Evolutionary conservation across 1,139 yeast species (phyloP).

Genomic region (Taphrina deformans): DNA sequence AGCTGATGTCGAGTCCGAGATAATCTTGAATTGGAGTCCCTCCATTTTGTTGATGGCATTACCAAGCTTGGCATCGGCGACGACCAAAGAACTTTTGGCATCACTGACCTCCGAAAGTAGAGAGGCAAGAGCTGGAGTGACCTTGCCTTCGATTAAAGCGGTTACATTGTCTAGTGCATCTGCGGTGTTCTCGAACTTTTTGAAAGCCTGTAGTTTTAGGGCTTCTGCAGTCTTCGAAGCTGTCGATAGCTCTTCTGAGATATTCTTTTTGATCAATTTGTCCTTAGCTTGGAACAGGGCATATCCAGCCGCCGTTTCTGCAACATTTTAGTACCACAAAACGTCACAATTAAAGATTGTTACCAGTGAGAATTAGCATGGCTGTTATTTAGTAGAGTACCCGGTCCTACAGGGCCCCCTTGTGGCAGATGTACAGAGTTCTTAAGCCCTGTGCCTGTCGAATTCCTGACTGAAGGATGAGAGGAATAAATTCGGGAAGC

Average conservation of each 20-base stretch:
- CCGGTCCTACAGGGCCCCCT: too few relatives aligned
- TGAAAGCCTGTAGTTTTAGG: constrained; percentile 91
- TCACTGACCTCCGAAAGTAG: constrained; percentile 73
- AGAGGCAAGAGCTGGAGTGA: constrained; percentile 75
- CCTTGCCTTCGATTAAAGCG: constrained; percentile 89
- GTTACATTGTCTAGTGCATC: constrained; percentile 95
- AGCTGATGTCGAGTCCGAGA: constrained; percentile 90
- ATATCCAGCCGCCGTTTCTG: constrained; percentile 37
- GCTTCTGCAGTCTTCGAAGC: constrained; percentile 44
- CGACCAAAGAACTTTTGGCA: constrained; percentile 77
- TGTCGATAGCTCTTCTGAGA: constrained; percentile 33
- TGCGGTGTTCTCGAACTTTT: constrained; percentile 91
- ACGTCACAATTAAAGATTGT: not conserved
- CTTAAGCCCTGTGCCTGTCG: not conserved
- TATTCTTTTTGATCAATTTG: constrained; percentile 35
- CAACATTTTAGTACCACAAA: not conserved
- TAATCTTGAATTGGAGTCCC: constrained; percentile 81
- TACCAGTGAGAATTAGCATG: constrained; percentile 33
- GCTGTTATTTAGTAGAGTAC: not conserved
- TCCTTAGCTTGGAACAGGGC: constrained; percentile 38
- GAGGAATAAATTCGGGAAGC: constrained; percentile 6
- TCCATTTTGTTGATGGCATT: constrained; percentile 88
- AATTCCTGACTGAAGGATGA: not conserved
- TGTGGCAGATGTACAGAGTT: too few relatives aligned
- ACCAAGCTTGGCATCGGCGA: constrained; percentile 92